phyloP scores from a whole-genome alignment of 78 protist genomes.

The Capsaspora owczarzaki region DNA sequence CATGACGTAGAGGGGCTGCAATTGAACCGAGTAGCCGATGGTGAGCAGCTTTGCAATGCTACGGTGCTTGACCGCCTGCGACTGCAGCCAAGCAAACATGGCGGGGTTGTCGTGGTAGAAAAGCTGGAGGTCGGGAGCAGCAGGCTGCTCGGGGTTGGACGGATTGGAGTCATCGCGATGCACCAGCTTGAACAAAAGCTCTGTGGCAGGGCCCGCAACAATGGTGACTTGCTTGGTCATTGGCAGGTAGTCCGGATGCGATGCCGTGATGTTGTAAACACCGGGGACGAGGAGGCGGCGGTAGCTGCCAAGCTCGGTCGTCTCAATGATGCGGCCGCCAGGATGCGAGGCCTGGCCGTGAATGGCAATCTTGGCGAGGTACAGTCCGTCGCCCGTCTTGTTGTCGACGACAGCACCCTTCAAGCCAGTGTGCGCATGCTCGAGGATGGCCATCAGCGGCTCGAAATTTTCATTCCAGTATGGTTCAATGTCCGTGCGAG shows the following conservation, averaged over 20 bases:
- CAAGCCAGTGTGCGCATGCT: neutral
- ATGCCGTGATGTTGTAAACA: neutral
- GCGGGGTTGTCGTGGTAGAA: too few species aligned
- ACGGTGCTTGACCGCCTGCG: neutral
- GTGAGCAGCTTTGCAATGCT: neutral
- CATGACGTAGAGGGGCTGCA: neutral
- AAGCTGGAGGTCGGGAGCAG: too few species aligned
- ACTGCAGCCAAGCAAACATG: neutral
- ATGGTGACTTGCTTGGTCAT: too few species aligned
- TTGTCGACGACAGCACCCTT: neutral
- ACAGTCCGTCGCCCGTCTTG: neutral
- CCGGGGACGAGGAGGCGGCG: constrained; percentile 18
- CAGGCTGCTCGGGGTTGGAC: too few species aligned
- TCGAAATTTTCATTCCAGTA: neutral
- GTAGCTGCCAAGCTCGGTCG: neutral
- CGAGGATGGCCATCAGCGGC: neutral
- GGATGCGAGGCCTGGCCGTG: neutral
- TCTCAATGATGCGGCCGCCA: too few species aligned
- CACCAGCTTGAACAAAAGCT: too few species aligned
- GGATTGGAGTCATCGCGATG: too few species aligned
- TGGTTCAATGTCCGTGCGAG: neutral
- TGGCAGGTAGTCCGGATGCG: neutral
- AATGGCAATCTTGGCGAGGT: neutral
- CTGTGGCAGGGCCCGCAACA: too few species aligned
- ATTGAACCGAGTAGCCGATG: neutral